Evolutionary conservation across 2,329 filamentous ascomycete species (phyloP).

Genomic region (Penicillium sp.): DNA sequence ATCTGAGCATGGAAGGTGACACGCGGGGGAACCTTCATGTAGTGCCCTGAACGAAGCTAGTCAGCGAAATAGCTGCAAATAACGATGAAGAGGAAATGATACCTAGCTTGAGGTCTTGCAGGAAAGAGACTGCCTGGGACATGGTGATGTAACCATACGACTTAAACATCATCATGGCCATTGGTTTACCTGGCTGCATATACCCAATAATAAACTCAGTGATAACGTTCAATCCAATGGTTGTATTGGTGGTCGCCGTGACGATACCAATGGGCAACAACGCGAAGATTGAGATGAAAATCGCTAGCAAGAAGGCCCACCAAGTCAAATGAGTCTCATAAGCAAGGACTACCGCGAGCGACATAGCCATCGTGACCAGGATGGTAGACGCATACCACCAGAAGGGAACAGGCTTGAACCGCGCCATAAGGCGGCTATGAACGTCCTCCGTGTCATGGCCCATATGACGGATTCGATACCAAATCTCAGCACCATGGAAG

Average conservation of each 20-base stretch:
- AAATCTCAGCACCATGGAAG: conserved; percentile 67
- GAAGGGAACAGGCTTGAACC: conserved; percentile 56
- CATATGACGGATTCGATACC: conserved; percentile 62
- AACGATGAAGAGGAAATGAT: neutral
- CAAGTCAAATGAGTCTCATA: conserved; percentile 69
- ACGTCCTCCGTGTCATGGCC: conserved; percentile 56
- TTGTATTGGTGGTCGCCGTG: conserved; percentile 67
- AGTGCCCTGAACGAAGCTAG: conserved; percentile 47
- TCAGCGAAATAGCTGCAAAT: neutral
- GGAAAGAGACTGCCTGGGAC: conserved; percentile 65
- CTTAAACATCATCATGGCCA: conserved; percentile 79
- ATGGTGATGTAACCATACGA: conserved; percentile 71
- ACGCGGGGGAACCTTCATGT: conserved; percentile 60
- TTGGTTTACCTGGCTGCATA: conserved; percentile 68
- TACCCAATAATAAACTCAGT: conserved; percentile 75
- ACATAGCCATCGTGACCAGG: conserved; percentile 51
- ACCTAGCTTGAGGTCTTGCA: conserved; percentile 65
- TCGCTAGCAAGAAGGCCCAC: conserved; percentile 71
- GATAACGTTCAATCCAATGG: conserved; percentile 69
- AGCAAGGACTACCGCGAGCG: conserved; percentile 47
- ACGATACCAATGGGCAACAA: conserved; percentile 64
- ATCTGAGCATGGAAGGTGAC: conserved; percentile 56
- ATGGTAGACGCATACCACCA: conserved; percentile 60
- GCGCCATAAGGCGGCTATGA: conserved; percentile 57
- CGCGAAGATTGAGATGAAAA: conserved; percentile 65